A percentile compares a stretch with the other conserved stretches of the same genome.
Evolutionary conservation across 768 basidiomycete genomes (phyloP).

Genomic region (Agaricus sinodeliciosus): DNA sequence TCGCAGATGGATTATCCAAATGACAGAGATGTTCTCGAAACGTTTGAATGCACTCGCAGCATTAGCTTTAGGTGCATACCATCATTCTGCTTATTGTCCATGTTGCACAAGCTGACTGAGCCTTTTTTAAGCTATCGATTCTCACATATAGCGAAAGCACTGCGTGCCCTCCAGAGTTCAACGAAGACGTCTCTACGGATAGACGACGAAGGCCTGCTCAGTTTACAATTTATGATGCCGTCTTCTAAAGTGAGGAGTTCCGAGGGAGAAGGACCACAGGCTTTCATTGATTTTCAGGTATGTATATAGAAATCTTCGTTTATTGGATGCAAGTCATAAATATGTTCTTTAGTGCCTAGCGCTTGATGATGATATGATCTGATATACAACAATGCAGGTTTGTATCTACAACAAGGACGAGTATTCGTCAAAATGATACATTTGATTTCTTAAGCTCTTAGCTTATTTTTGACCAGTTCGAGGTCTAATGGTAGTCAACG

Average conservation of each 20-base stretch:
- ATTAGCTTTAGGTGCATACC: slow-evolving; percentile 63
- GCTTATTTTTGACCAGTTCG: background rate
- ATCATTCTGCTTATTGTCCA: background rate
- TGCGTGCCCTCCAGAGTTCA: slow-evolving; percentile 74
- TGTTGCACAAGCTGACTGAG: background rate
- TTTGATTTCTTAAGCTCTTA: background rate
- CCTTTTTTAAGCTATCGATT: slow-evolving; percentile 66
- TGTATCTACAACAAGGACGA: background rate
- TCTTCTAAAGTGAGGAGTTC: slow-evolving; percentile 35
- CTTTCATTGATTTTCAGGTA: slow-evolving; percentile 87
- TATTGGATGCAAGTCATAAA: background rate
- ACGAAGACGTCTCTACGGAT: slow-evolving; percentile 88
- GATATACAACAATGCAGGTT: background rate
- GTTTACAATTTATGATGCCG: slow-evolving; percentile 87
- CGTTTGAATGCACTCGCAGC: slow-evolving; percentile 69
- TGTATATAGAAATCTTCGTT: slow-evolving; percentile 21
- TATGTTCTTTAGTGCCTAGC: slow-evolving; percentile 31
- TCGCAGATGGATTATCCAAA: slow-evolving; percentile 92
- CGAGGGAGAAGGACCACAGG: slow-evolving; percentile 36
- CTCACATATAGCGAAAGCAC: slow-evolving; percentile 62
- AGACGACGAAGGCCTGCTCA: slow-evolving; percentile 74
- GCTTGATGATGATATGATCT: slow-evolving; percentile 19
- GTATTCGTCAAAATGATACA: background rate
- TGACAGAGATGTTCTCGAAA: slow-evolving; percentile 85
- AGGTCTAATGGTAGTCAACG: slow-evolving; percentile 1